These are phyloP conservation scores for Daldinia grandis DNA, from an alignment of 495 filamentous ascomycete genomes.

Conservation along the genomic window DNA sequence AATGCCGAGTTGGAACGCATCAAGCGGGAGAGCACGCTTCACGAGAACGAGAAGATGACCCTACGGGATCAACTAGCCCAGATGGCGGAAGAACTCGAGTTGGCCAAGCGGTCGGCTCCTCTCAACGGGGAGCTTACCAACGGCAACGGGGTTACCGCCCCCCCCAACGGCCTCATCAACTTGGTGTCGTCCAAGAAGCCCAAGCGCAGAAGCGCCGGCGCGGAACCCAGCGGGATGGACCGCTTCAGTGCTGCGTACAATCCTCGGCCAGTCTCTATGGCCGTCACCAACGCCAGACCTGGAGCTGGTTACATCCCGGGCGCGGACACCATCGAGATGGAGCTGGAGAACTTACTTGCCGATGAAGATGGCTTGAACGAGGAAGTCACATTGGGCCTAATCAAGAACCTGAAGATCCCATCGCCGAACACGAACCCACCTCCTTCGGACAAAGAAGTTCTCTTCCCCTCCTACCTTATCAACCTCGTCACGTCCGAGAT, in stretches of 20 bases:
- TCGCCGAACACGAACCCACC: conserved; percentile 81
- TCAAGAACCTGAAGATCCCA: conserved; percentile 95
- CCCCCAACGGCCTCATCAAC: conserved; percentile 86
- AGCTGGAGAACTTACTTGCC: conserved; percentile 90
- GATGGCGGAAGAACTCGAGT: conserved; percentile 90
- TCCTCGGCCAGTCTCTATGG: conserved; percentile 94
- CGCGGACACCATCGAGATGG: conserved; percentile 87
- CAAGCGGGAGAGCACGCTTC: conserved; percentile 70
- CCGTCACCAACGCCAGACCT: conserved; percentile 71
- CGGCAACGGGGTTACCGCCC: conserved; percentile 62
- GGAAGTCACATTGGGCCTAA: conserved; percentile 93
- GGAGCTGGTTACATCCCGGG: conserved; percentile 75
- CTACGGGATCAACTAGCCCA: conserved; percentile 88
- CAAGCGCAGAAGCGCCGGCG: conserved; percentile 91
- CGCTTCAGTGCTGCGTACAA: conserved; percentile 91
- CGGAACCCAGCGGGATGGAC: conserved; percentile 83
- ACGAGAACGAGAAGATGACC: conserved; percentile 82
- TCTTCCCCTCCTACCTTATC: conserved; percentile 98
- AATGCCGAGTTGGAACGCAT: conserved; percentile 80
- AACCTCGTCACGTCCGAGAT: conserved; percentile 99
- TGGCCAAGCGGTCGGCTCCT: conserved; percentile 72
- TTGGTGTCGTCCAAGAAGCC: conserved; percentile 97
- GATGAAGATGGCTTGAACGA: conserved; percentile 96
- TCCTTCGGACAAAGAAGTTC: conserved; percentile 95
- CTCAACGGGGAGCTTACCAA: conserved; percentile 78